A percentile compares a stretch with the other conserved stretches of the same genome.
These are phyloP conservation scores for Pichia sp. DNA, from an alignment of 1,139 yeast species.

Conservation along the genomic window DNA sequence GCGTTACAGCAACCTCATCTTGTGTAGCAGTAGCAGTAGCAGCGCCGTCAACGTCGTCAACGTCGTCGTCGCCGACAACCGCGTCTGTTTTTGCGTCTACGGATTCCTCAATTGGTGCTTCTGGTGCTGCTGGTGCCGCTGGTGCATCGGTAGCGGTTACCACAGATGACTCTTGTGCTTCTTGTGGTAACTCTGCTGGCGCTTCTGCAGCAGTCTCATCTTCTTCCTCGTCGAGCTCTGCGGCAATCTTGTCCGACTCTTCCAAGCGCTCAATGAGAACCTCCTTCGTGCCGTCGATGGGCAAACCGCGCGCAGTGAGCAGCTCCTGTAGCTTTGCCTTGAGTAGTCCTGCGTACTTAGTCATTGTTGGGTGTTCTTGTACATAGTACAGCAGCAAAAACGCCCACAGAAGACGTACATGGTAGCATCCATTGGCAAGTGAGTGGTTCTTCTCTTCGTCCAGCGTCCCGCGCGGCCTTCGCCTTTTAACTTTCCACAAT, in stretches of 20 bases:
- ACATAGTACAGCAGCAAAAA: too few species aligned
- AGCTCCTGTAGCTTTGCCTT: slow-evolving; percentile 35
- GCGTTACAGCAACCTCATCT: slow-evolving; percentile 37
- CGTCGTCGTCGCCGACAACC: too few species aligned
- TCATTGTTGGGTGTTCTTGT: too few species aligned
- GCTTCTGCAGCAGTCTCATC: slow-evolving; percentile 7
- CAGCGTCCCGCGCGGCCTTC: too few species aligned
- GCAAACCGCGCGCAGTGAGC: slow-evolving; percentile 59
- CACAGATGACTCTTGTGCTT: slow-evolving; percentile 10
- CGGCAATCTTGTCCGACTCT: slow-evolving; percentile 31
- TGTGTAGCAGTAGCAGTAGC: slow-evolving; percentile 11
- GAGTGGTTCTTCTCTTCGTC: too few species aligned
- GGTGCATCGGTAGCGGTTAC: slow-evolving; percentile 6
- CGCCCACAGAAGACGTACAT: too few species aligned
- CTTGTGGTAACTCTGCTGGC: slow-evolving; percentile 10
- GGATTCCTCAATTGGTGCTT: slow-evolving; percentile 13
- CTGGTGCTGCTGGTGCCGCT: slow-evolving; percentile 11
- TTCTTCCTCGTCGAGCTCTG: slow-evolving; percentile 23
- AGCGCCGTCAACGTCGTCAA: too few species aligned
- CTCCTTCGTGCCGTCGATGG: slow-evolving; percentile 76
- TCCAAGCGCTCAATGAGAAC: slow-evolving; percentile 68
- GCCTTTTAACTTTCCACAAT: too few species aligned
- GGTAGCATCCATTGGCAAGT: too few species aligned
- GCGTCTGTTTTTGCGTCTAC: too few species aligned
- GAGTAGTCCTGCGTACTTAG: slow-evolving; percentile 12